Evolutionary conservation across 768 basidiomycete genomes (phyloP), one percentile per base, ranked within the genome.

Genomic region (Rhodotorula kratochvilovae): DNA sequence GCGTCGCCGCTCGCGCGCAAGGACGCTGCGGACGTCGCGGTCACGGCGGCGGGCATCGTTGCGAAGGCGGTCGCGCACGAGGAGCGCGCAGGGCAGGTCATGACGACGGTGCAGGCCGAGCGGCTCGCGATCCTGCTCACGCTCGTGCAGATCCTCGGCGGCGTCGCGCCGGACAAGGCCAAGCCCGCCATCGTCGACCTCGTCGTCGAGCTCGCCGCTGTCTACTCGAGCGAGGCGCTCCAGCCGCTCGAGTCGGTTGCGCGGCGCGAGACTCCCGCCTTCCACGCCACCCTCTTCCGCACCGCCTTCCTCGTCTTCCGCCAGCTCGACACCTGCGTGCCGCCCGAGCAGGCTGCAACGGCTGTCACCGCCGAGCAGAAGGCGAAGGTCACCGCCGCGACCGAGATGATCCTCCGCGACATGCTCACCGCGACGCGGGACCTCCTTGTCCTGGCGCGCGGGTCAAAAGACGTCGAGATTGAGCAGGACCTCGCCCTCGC

Each of bases 401-500:
- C 82, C 43, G 71, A 67, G 21, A 17, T 61, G 11, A 64, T 70
- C 48, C 82, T 91, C 35, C 81, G 85, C 0, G 81, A 84, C 17
- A 84, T 88, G 70, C 81, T 91, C 27, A 88, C 90, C 60, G 83
- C 86, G 0, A 83, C 85, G 3, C 82, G 90, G 16, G 84, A 82
- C 25, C 83, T 92, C 46, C 85, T 89, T 51, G 84, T 92, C 68
- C 76, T 80, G 48, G 73, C 45, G 81, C 86, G 56, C 75, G 83
- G 46, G 85, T 88, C 78, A 71, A 86, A 66, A 60, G 88, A 90
- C 56, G 81, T 73, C 43, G 77, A 77, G n/a, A 31, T 91, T 12
- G 90, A 92, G 79, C 83, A 85, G 29, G 91, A 95, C 72, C 86
- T 93, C 85, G 87, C 91, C 72, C 82, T 91, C 19, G 82, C 92